Evolutionary conservation across 192 early-diverging fungal genomes (phyloP).

Genomic region (Linnemannia elongata): DNA sequence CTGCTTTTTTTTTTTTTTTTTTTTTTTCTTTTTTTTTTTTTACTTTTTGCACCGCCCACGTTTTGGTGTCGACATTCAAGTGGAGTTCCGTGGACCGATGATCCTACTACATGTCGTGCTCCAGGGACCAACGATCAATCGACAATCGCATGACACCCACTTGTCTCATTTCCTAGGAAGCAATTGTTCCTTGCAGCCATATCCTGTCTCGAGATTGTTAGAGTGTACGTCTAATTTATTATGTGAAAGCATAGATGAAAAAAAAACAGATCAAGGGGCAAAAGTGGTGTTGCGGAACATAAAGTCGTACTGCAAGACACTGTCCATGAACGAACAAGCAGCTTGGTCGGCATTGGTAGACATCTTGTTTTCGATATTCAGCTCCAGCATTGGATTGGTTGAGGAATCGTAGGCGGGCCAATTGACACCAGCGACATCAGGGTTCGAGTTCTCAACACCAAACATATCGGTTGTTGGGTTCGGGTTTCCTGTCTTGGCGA

Average conservation of each 20-base stretch:
- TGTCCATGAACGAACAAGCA: neutral
- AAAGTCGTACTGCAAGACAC: neutral
- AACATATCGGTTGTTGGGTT: constrained; percentile 18
- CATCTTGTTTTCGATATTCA: neutral
- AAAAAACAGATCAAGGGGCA: neutral
- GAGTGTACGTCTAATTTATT: neutral
- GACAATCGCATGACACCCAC: neutral
- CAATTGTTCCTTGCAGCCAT: too few relatives aligned
- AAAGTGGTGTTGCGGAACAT: neutral
- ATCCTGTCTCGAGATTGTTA: neutral
- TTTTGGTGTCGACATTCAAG: neutral
- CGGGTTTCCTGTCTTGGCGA: constrained; percentile 50
- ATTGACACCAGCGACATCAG: constrained; percentile 1
- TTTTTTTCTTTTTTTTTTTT: neutral
- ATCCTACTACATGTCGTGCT: too few relatives aligned
- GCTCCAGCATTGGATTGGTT: constrained; percentile 1
- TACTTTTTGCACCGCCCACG: too few relatives aligned
- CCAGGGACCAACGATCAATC: constrained; percentile 11
- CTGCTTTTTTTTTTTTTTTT: too few relatives aligned
- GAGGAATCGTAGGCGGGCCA: constrained; percentile 6
- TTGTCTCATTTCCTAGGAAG: too few relatives aligned
- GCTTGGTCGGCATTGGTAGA: neutral
- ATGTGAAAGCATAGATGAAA: neutral
- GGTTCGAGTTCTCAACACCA: constrained; percentile 7
- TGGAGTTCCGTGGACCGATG: constrained; percentile 2